These are phyloP conservation scores for Leishmania martiniquensis DNA, from an alignment of 208 protist species.

Conservation along the genomic window DNA sequence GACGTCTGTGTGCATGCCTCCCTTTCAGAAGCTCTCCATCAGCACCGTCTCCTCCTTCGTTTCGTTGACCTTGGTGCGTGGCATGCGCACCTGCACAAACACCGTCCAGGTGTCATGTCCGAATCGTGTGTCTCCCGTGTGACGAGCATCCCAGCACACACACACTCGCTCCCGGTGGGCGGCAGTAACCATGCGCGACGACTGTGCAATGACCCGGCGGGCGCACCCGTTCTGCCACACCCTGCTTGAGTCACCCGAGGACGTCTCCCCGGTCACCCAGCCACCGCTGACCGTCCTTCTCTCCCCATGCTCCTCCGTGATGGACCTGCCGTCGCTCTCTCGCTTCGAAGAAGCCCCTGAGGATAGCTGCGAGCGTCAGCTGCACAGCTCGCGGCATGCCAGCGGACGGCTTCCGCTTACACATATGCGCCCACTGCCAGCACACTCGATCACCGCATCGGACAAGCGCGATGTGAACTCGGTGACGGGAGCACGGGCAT, in stretches of 20 bases:
- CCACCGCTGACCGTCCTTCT: neutral
- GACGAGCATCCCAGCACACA: neutral
- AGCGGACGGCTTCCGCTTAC: neutral
- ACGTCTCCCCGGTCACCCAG: neutral
- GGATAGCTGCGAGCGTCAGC: neutral
- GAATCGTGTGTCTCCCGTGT: neutral
- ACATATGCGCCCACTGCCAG: neutral
- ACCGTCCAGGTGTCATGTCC: too few relatives aligned
- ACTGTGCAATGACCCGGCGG: neutral
- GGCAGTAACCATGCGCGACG: neutral
- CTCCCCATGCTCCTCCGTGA: neutral
- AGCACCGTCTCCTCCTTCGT: too few relatives aligned
- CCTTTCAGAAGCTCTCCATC: too few relatives aligned
- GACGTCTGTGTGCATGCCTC: too few relatives aligned
- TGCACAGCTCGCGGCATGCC: neutral
- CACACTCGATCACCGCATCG: neutral
- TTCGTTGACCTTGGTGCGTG: too few relatives aligned
- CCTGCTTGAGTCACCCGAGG: neutral
- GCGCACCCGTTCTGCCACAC: neutral
- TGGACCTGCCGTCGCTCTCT: neutral
- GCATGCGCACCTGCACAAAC: too few relatives aligned
- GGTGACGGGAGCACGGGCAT: neutral
- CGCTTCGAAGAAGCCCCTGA: neutral
- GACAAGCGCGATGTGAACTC: neutral
- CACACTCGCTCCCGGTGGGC: neutral